Base-by-base conservation (phyloP, 768 basidiomycete species). In the Cytidiella melzeri region DNA sequence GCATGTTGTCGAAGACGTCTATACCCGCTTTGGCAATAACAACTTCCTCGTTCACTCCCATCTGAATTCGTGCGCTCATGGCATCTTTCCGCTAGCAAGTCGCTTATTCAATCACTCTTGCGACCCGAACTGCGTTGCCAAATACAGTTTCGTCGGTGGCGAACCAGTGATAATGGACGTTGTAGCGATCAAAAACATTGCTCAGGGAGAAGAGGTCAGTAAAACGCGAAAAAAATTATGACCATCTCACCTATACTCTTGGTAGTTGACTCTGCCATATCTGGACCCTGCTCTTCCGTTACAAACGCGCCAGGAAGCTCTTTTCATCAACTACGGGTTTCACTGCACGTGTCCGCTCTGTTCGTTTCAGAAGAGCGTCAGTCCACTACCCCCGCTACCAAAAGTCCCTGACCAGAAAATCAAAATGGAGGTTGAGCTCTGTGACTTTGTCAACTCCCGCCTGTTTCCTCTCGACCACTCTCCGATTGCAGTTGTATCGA, bases 21-120 rank as follows among this genome's bases (percentile, higher is more conserved):
- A 79, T 59, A 57, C 70, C 4, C 79, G 85, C 40, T 90, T 86
- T 55, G 79, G 79, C 37, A 91, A 88, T 68, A 92, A 91, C 64
- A 89, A 92, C 57, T 91, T 89, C 62, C 73, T 80, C 9, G 67
- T 91, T 20, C 84, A 88, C 57, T 84, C 82, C 2, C 84, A 88
- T 68, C 68, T 90, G 36, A 77, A 68, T 13, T 75, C 83, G 1
- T 69, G 83, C 57, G 89, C 79, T 0, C 83, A 89, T 66, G 89
- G 86, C 0, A 70, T 88, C 30, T 90, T 87, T 53, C 87, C 89
- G 6, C 63, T 79, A 9, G 83, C 89, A 1, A 91, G 89, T 58
- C 74, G 87, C n/a, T 61, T 79, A 11, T 88, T 91, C 69, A 92
- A 92, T 59, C 89, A 92, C 59, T 87, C 85, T 3, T 92, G 89